Conservation (phyloP, 805 yeast species). For the Kazachstania martiniae region DNA sequence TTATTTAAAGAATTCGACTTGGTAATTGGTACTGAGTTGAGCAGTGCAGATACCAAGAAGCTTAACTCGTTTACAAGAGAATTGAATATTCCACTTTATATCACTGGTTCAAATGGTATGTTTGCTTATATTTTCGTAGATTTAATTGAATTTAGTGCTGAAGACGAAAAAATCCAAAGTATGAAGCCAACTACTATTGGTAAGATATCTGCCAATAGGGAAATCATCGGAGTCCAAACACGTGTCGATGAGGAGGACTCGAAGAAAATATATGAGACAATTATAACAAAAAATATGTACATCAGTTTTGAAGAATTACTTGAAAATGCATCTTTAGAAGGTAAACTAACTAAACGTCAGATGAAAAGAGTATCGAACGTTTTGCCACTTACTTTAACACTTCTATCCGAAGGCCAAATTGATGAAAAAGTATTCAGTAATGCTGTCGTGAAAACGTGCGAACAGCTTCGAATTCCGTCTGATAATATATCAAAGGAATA, state of each 20-base stretch:
- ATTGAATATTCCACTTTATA: constrained; percentile 53
- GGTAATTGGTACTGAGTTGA: constrained; percentile 64
- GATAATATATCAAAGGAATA: constrained; percentile 32
- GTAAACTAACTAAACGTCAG: constrained; percentile 23
- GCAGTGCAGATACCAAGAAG: constrained; percentile 29
- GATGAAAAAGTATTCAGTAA: constrained; percentile 10
- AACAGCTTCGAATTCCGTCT: constrained; percentile 35
- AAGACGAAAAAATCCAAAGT: constrained; percentile 41
- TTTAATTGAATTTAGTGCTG: constrained; percentile 51
- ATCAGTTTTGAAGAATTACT: constrained; percentile 30
- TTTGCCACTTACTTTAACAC: constrained; percentile 47
- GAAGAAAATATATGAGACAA: constrained; percentile 29
- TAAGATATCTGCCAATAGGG: constrained; percentile 32
- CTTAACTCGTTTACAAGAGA: constrained; percentile 50
- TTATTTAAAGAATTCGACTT: constrained; percentile 53
- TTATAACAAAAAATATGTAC: constrained; percentile 30
- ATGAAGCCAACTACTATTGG: constrained; percentile 41
- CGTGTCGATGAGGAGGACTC: constrained; percentile 29
- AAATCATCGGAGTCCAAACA: constrained; percentile 30
- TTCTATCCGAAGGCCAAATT: constrained; percentile 34
- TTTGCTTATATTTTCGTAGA: constrained; percentile 79
- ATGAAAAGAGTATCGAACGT: constrained; percentile 19
- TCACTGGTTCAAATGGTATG: constrained; percentile 63
- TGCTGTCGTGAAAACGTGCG: constrained; percentile 12
- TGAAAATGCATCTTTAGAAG: constrained; percentile 29